Evolutionary conservation across 176 grass and related monocot genomes (phyloP), one percentile per base, ranked within the genome.

Genomic region (Carex myosuroides): DNA sequence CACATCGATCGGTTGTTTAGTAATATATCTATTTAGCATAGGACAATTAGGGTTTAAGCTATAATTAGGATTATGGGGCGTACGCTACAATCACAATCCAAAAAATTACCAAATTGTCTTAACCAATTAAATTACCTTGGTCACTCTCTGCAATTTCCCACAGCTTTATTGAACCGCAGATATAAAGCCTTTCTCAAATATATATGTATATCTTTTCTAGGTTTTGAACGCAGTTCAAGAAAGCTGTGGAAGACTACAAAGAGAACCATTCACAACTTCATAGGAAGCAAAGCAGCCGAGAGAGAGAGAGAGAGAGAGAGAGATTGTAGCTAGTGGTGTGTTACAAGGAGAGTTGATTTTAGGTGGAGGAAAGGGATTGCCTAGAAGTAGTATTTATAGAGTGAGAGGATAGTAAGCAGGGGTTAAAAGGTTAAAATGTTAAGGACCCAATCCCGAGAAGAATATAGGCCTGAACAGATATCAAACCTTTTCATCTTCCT

Each of bases 211-310:
- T 78, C 10, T 18, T 69, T 26, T 3, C 24, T 17, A 76, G 67
- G 83, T 58, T 57, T 30, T 50, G 70, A 79, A 89, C 87, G 87
- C 93, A 99, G 97, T 99, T 99, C 97, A 99, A 99, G 97, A 99
- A 99, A 99, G 97, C 93, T 94, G 97, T 99, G 97, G 97, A 99
- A 99, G 90, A 99, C 35, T 77, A 90, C 97, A 95, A 81, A 94
- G 90, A 95, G 88, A 93, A 67, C 86, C 95, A 93, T 89, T 54
- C 33, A 59, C 82, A 12, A 64, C 76, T 50, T 66, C 59, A 82
- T 58, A 73, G 41, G 8, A 44, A 44, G 41, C 48, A 85, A 9
- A 53, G 54, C 17, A 67, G 64, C 26, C 48, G 39, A 18, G 7
- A 53, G 33, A 55, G 39, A 56, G 20, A 35, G 16, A 70, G 3